Evolutionary conservation across 1,284 basidiomycete genomes (phyloP), one percentile per base, ranked within the genome.

Genomic region (Rhodotorula sp.): DNA sequence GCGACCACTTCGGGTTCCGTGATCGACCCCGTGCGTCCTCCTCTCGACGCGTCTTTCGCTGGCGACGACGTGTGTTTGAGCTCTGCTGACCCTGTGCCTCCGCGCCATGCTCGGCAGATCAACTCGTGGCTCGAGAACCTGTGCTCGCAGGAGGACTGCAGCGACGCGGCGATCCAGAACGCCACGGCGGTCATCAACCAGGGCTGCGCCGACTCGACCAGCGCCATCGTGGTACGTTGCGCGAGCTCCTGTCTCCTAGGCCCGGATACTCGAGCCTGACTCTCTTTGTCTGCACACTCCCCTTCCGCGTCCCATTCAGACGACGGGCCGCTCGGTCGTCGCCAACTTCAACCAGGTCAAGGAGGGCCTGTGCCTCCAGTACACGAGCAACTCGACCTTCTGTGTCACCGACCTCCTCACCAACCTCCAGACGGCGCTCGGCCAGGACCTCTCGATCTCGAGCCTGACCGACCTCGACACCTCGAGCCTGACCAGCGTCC

Each of bases 361-460:
- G 58, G 45, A 61, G 21, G 65, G 58, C 4, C 48, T 72, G 1
- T 76, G 75, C 64, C 56, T 76, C 0, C 45, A 60, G 41, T 68
- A 67, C 25, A 67, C 54, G 14, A 53, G 64, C 1, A 76, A 76
- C 70, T 45, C 23, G 34, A 64, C 70, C 0, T 71, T 65, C 62
- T 76, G 75, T 60, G 23, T 76, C 50, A 71, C 73, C 60, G 68
- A 52, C 23, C 52, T 71, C 41, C 55, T 71, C 4, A 46, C 25
- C 16, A 46, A 61, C 23, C 19, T 68, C 19, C 61, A 74, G 60
- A 65, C n/a, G 56, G 64, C 67, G 3, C 65, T 66, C 4, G 55
- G 44, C 50, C 44, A 57, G 19, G 16, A 52, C 23, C 12, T 74
- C 54, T 50, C 60, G 17, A 16, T 72, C 41, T 56, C 65, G 17